These are phyloP conservation scores for Hibiscus syriacus DNA, from an alignment of 345 rosid species.

Conservation along the genomic window DNA sequence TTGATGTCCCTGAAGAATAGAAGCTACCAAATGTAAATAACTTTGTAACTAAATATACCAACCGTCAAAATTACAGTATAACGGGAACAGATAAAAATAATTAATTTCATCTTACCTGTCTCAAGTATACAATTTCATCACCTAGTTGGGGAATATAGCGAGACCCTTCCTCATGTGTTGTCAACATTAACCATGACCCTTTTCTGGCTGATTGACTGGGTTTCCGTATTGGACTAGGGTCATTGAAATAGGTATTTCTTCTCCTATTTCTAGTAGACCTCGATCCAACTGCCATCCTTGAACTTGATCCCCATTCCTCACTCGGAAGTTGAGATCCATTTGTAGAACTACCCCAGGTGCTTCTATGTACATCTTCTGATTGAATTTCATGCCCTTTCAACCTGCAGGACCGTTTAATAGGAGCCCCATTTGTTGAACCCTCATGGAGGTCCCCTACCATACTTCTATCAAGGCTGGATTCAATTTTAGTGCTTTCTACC, in stretches of 20 bases:
- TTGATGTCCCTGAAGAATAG: slow-evolving; percentile 71
- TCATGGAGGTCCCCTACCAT: slow-evolving; percentile 28
- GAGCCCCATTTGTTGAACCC: slow-evolving; percentile 31
- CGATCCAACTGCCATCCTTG: slow-evolving; percentile 57
- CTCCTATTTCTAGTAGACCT: slow-evolving; percentile 87
- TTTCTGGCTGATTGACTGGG: slow-evolving; percentile 43
- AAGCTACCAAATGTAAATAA: not conserved
- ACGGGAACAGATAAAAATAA: slow-evolving; percentile 10
- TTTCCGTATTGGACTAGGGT: slow-evolving; percentile 47
- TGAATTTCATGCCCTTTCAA: slow-evolving; percentile 30
- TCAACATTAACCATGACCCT: slow-evolving; percentile 78
- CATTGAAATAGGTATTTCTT: slow-evolving; percentile 50
- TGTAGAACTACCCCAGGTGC: slow-evolving; percentile 13
- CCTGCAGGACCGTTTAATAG: slow-evolving; percentile 28
- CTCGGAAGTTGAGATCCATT: slow-evolving; percentile 35
- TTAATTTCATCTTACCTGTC: slow-evolving; percentile 54
- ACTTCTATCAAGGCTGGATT: slow-evolving; percentile 27
- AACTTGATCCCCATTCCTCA: slow-evolving; percentile 62
- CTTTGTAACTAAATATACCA: not conserved
- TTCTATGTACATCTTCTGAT: slow-evolving; percentile 23
- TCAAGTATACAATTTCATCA: slow-evolving; percentile 78
- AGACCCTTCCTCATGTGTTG: slow-evolving; percentile 76
- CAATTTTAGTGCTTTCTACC: slow-evolving; percentile 39
- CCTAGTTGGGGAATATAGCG: slow-evolving; percentile 91
- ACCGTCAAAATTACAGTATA: not conserved